These are phyloP conservation scores for Castanopsis chinensis DNA, from an alignment of 306 rosid genomes.

Conservation along the genomic window DNA sequence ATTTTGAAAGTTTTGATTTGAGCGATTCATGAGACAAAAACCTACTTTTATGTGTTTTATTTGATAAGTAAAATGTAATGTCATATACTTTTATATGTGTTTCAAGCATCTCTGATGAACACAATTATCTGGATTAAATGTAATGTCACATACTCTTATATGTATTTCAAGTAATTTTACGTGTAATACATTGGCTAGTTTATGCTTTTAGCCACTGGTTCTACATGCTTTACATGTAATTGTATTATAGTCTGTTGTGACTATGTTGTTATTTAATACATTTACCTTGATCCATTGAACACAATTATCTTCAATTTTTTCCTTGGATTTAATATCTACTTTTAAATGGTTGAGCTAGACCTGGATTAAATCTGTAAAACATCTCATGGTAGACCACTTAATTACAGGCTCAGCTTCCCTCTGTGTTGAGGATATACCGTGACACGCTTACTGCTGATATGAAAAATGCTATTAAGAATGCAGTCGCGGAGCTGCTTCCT, in stretches of 20 bases:
- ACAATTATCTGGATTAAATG: too few relatives aligned
- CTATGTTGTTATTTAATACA: not conserved
- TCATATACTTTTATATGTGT: not conserved
- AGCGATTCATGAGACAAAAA: not conserved
- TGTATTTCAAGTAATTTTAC: not conserved
- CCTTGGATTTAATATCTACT: not conserved
- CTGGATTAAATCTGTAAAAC: not conserved
- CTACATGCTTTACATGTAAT: not conserved
- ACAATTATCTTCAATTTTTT: not conserved
- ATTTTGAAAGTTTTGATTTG: not conserved
- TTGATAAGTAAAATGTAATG: too few relatives aligned
- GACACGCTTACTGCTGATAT: constrained; percentile 93
- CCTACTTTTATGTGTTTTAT: not conserved
- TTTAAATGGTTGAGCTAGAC: not conserved
- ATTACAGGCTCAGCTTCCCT: constrained; percentile 93
- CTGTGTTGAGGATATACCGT: constrained; percentile 87
- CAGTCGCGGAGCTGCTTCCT: constrained; percentile 94
- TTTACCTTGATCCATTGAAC: not conserved
- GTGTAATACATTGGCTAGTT: not conserved
- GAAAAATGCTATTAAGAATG: constrained; percentile 91
- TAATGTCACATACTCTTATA: too few relatives aligned
- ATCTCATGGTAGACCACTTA: constrained; percentile 12
- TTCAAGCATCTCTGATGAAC: not conserved
- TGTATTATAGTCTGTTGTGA: not conserved
- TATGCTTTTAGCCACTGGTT: not conserved